Evolutionary conservation across 441 rosid genomes (phyloP), one percentile per base, ranked within the genome.

Genomic region (Erysimum pusillum): DNA sequence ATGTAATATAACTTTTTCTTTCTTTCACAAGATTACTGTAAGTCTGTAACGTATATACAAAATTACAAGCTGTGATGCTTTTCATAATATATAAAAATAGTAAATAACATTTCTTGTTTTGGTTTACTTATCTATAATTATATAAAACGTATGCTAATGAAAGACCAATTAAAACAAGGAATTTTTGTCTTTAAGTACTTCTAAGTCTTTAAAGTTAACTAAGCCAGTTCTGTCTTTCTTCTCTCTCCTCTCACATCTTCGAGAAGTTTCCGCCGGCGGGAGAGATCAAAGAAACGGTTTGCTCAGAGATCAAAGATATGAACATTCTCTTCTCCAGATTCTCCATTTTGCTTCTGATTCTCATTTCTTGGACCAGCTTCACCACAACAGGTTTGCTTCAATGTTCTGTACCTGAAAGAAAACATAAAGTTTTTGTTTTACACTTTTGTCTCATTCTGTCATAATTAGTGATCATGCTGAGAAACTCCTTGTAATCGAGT

Each of bases 381-480:
- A 66, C 69, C 17, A 18, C 81, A 11, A 80, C 93, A 82, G 96
- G 94, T 90, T 70, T 73, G 58, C 38, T 51, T 78, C 74, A 62
- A 15, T 11, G 74, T 22, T 31, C 13, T 36, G 4, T 13, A n/a
- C n/a, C 42, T 51, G 0, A 41, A 53, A 34, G 11, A 0, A 46
- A 15, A 42, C 22, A 6, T 4, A 53, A 42, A 10, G 7, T 46
- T 51, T 8, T 20, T 42, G 25, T 51, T 63, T 57, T 31, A 4
- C 35, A 49, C n/a, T 11, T 74, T 34, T 57, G 38, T 22, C 71
- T 64, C 46, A 63, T 48, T 32, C 14, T 76, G 5, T 57, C 54
- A 64, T 59, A 48, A 42, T 39, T 17, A 39, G 69, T 57, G 32
- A 20, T 13, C 1, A 3, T 71, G 66, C 28, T 0, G 49, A 54